A percentile compares a stretch with the other conserved stretches of the same genome.
phyloP scores from a whole-genome alignment of 2,329 filamentous ascomycete species.

The Fusarium chaquense region DNA sequence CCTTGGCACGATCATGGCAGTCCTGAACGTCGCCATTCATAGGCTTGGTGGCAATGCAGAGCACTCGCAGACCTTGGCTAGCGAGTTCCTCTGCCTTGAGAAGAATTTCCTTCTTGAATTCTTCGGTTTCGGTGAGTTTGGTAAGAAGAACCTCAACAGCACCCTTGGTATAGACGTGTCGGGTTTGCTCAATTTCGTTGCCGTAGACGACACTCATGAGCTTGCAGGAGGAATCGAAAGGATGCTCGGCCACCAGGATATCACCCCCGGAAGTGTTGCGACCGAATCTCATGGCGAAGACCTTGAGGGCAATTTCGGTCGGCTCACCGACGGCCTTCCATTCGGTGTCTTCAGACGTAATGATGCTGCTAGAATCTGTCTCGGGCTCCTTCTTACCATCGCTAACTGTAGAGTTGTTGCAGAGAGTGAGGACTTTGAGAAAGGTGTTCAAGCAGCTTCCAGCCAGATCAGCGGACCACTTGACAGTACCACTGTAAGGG shows the following conservation, averaged over 20 bases:
- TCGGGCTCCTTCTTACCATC: slow-evolving; percentile 61
- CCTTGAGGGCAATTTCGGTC: slow-evolving; percentile 80
- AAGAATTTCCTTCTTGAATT: slow-evolving; percentile 60
- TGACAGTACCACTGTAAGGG: slow-evolving; percentile 67
- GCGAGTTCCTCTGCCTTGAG: slow-evolving; percentile 68
- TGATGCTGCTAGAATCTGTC: slow-evolving; percentile 61
- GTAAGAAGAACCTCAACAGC: slow-evolving; percentile 69
- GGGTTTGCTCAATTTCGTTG: slow-evolving; percentile 50
- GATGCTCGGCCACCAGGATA: slow-evolving; percentile 71
- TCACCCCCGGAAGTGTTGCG: slow-evolving; percentile 61
- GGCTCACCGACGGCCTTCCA: slow-evolving; percentile 75
- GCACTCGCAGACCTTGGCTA: slow-evolving; percentile 73
- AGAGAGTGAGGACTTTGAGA: slow-evolving; percentile 68
- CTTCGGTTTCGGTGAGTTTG: slow-evolving; percentile 61
- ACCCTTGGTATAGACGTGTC: slow-evolving; percentile 67
- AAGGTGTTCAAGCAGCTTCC: slow-evolving; percentile 60
- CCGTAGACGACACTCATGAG: slow-evolving; percentile 78
- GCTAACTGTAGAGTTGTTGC: slow-evolving; percentile 68
- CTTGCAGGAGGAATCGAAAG: slow-evolving; percentile 80
- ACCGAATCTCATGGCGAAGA: slow-evolving; percentile 77
- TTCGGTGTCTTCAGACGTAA: slow-evolving; percentile 57
- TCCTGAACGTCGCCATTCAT: slow-evolving; percentile 54
- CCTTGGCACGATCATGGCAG: slow-evolving; percentile 61
- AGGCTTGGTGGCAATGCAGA: slow-evolving; percentile 70
- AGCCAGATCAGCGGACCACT: slow-evolving; percentile 57